Percentiles rank a stretch among this genome's conserved stretches.
Evolutionary conservation across 179 eudicot genomes (phyloP).

Genomic region (Silene coronaria): DNA sequence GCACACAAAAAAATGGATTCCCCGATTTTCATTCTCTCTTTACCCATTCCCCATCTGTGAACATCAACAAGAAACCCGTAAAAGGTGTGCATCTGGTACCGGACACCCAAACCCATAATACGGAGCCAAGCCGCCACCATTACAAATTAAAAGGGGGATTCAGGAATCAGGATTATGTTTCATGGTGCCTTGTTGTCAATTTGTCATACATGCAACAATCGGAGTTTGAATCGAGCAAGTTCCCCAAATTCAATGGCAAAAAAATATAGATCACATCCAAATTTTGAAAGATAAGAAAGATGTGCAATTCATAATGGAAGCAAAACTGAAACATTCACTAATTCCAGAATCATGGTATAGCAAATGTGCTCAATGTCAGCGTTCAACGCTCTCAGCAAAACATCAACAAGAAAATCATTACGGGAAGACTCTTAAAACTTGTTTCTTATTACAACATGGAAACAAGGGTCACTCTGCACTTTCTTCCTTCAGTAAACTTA

Average conservation of each 20-base stretch:
- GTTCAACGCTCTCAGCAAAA: slow-evolving; percentile 22
- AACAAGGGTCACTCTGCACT: slow-evolving; percentile 1
- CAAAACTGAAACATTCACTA: slow-evolving; percentile 9
- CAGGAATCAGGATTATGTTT: no score
- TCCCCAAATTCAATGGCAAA: neutral
- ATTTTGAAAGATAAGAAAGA: neutral
- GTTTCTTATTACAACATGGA: slow-evolving; percentile 18
- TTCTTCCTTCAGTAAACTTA: slow-evolving; percentile 27
- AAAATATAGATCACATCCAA: no score
- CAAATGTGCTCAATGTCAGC: neutral
- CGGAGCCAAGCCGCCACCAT: no score
- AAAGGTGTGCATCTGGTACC: no score
- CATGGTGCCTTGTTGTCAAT: no score
- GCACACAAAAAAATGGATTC: no score
- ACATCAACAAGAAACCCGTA: no score
- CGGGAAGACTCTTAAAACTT: slow-evolving; percentile 8
- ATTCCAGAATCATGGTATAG: neutral
- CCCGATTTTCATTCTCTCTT: no score
- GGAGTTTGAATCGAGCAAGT: neutral
- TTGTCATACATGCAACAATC: no score
- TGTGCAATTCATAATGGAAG: neutral
- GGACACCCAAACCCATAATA: no score
- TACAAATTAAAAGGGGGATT: no score
- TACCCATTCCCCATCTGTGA: no score
- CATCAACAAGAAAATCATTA: neutral